Base-by-base conservation (phyloP, 2,329 filamentous ascomycete species). In the Pyrenophora tritici-repentis region DNA sequence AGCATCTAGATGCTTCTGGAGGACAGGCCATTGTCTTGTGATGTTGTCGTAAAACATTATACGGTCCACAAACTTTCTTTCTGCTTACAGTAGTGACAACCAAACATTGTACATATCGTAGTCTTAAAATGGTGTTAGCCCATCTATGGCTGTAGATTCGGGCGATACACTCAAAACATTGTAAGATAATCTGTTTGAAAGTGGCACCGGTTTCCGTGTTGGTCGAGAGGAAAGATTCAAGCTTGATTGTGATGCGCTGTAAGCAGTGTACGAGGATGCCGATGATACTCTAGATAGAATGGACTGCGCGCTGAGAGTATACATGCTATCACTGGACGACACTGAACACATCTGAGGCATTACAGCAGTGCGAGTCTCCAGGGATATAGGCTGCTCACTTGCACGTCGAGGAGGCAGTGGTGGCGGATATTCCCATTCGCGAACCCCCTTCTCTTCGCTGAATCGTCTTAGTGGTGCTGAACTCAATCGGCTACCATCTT, bases 21-120 rank as follows among this genome's bases (percentile, higher is more conserved):
- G 48, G 12, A 56, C 31, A 6, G 69, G 68, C 67, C 67, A 72
- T 48, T 67, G 52, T 10, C 44, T 53, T 24, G 62, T 39, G 12
- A 70, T 38, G 10, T 62, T 61, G 18, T 66, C 55, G 43, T 68
- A 65, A 46, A 72, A 70, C 48, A 59, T 57, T 6, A 70, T 58
- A 12, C 58, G 59, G 1, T 67, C 65, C 18, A 68, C 54, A 37
- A 63, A 68, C 5, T 55, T 62, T 17, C 55, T 56, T 38, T 70
- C 68, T 2, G 61, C 54, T 7, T 58, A 46, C 3, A 66, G 33
- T 6, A 71, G 47, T 1, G 53, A 55, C 7, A 35, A 32, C 68
- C 68, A 71, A 6, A 66, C 55, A 5, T 47, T 47, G 22, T 59
- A 55, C 54, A 67, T 60, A 18, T 68, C 53, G 3, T 47, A 17